Conservation (phyloP, 139 green algal species). For the Auxenochlorella pyrenoidosa region DNA sequence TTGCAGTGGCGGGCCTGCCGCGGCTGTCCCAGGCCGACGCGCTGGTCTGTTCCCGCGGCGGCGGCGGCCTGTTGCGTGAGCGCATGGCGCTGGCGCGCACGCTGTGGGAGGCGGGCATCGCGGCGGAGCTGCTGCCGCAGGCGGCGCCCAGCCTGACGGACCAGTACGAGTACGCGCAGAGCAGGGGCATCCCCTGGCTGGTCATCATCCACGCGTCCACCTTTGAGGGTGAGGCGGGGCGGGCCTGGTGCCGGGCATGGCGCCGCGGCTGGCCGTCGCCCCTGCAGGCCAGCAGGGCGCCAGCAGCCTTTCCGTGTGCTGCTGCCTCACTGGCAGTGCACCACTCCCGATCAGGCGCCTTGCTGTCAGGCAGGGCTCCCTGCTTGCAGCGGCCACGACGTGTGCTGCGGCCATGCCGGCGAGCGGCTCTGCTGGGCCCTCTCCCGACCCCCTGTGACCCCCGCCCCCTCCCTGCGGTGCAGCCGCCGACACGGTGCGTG, state of each 20-base stretch:
- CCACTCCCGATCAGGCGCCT: too few relatives aligned
- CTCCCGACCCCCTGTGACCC: background rate
- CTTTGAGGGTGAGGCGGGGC: background rate
- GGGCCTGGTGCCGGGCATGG: background rate
- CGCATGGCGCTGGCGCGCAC: slow-evolving; percentile 67
- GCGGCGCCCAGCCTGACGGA: slow-evolving; percentile 67
- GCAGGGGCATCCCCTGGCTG: slow-evolving; percentile 73
- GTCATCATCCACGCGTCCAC: slow-evolving; percentile 70
- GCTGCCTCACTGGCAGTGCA: too few relatives aligned
- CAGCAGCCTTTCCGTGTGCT: too few relatives aligned
- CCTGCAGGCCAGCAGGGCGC: too few relatives aligned
- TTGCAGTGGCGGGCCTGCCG: background rate
- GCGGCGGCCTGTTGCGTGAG: slow-evolving; percentile 73
- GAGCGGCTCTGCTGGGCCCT: background rate
- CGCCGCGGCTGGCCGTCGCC: too few relatives aligned
- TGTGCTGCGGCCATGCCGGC: background rate
- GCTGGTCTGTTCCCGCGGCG: slow-evolving; percentile 79
- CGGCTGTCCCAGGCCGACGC: slow-evolving; percentile 66
- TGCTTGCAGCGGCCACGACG: too few relatives aligned
- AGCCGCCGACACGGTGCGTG: slow-evolving; percentile 54
- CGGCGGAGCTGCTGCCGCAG: slow-evolving; percentile 71
- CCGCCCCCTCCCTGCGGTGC: background rate
- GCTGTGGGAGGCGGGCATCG: slow-evolving; percentile 78
- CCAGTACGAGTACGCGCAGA: slow-evolving; percentile 85
- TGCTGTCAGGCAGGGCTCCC: too few relatives aligned